phyloP scores from a whole-genome alignment of 2,329 filamentous ascomycete genomes.

The Fusarium torulosum region DNA sequence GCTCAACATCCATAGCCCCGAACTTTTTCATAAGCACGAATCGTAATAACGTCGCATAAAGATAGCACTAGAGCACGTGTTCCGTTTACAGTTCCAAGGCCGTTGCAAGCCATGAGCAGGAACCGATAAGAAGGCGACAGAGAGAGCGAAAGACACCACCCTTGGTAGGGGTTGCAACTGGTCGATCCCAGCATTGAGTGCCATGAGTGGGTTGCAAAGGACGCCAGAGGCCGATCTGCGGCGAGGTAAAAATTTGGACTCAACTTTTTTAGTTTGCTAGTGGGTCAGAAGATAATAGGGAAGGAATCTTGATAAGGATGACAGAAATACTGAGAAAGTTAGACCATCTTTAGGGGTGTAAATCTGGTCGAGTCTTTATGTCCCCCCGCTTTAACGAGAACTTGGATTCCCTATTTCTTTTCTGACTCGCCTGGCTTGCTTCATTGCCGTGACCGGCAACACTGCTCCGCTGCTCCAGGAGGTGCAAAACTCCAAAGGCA shows the following conservation, averaged over 20 bases:
- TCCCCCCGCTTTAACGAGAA: too few species aligned
- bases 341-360: too few species aligned
- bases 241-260: constrained; percentile 31
- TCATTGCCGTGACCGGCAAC: constrained; percentile 1
- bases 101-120: constrained; percentile 22
- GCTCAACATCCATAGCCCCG: constrained; percentile 11
- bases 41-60: constrained; percentile 3
- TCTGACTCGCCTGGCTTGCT: too few species aligned
- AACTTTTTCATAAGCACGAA: constrained; percentile 18
- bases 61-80: constrained; percentile 33
- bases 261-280: constrained; percentile 17
- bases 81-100: constrained; percentile 10
- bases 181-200: constrained; percentile 28
- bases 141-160: constrained; percentile 8
- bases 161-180: constrained; percentile 16
- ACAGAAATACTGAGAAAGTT: too few species aligned
- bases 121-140: constrained; percentile 11
- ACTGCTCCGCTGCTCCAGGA: constrained; percentile 8
- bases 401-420: too few species aligned
- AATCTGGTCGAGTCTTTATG: too few species aligned
- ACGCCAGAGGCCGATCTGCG: constrained; percentile 39
- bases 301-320: too few species aligned
- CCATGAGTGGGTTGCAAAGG: constrained; percentile 22
- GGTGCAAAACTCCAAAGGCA: neutral
- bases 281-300: too few species aligned